A percentile compares a stretch with the other conserved stretches of the same genome.
Conservation (phyloP, 2,329 filamentous ascomycete genomes). For the Rhynchosporium graminicola region DNA sequence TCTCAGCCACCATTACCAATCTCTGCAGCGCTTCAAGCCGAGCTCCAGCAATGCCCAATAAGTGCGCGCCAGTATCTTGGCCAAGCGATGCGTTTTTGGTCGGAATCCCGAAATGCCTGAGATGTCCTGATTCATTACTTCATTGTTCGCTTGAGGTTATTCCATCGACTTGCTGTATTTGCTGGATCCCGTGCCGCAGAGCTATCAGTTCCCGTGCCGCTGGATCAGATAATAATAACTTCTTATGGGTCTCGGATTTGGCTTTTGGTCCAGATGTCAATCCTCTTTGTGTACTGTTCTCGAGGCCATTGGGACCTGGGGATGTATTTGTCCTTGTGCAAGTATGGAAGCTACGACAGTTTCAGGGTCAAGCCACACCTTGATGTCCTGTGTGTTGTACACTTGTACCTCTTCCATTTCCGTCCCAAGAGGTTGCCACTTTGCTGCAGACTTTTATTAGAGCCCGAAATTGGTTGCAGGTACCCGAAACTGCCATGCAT, state of each 20-base stretch:
- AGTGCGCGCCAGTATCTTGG: not conserved
- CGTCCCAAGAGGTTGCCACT: not conserved
- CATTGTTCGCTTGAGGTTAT: not conserved
- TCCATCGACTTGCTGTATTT: not conserved
- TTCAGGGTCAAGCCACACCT: constrained; percentile 2
- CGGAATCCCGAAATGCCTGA: constrained; percentile 1
- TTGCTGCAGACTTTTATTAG: not conserved
- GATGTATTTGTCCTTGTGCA: not conserved
- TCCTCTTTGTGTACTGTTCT: constrained; percentile 5
- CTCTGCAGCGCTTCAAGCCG: not conserved
- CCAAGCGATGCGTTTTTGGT: constrained; percentile 9
- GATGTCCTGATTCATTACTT: not conserved
- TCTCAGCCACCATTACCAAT: constrained; percentile 6
- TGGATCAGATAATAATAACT: constrained; percentile 2
- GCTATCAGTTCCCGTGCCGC: not conserved
- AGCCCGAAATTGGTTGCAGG: not conserved
- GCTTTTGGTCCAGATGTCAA: constrained; percentile 6
- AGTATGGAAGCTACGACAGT: constrained; percentile 5
- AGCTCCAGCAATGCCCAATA: not conserved
- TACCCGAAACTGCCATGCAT: not conserved
- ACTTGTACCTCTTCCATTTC: not conserved
- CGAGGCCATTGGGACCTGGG: not conserved
- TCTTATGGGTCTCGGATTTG: not conserved
- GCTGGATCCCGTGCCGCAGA: not conserved
- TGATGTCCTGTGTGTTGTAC: not conserved